Percentiles rank a stretch among this genome's conserved stretches.
phyloP scores from a whole-genome alignment of 2,329 filamentous ascomycete genomes.

The Scleromitrula shiraiana region DNA sequence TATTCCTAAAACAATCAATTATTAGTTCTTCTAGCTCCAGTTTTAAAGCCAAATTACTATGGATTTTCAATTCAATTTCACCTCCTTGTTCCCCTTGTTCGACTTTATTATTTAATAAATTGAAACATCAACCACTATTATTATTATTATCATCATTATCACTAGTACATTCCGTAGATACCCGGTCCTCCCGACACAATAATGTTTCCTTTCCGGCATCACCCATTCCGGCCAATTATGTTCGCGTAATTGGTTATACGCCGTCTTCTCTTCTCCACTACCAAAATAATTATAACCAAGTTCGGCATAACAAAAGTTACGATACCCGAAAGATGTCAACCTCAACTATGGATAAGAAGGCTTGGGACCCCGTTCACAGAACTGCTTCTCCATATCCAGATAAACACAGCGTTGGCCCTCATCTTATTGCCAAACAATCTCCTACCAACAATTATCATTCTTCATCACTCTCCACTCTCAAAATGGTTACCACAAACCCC shows the following conservation, averaged over 20 bases:
- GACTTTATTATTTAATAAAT: too few species aligned
- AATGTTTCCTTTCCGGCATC: conserved; percentile 6
- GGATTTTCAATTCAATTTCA: too few species aligned
- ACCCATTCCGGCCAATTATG: conserved; percentile 10
- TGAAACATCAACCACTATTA: neutral
- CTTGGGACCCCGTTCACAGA: conserved; percentile 22
- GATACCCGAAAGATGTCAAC: conserved; percentile 4
- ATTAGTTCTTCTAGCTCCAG: neutral
- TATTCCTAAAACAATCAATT: neutral
- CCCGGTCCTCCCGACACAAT: conserved; percentile 3
- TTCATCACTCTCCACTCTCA: conserved; percentile 26
- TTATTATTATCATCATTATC: conserved; percentile 1
- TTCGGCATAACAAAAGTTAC: conserved; percentile 6
- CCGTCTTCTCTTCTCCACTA: conserved; percentile 9
- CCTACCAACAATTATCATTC: conserved; percentile 20
- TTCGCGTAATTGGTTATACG: conserved; percentile 5
- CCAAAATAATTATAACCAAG: conserved; percentile 1
- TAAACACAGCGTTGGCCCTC: conserved; percentile 22
- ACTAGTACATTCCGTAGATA: conserved; percentile 6
- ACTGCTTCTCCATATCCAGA: conserved; percentile 26
- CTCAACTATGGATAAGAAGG: conserved; percentile 8
- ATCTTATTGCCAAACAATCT: conserved; percentile 19
- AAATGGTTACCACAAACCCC: conserved; percentile 9
- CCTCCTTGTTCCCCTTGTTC: neutral
- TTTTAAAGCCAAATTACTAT: too few species aligned